A percentile compares a stretch with the other conserved stretches of the same genome.
Conservation (phyloP, 352 stramenopile genomes). For the Elongisporangium undulatum region DNA sequence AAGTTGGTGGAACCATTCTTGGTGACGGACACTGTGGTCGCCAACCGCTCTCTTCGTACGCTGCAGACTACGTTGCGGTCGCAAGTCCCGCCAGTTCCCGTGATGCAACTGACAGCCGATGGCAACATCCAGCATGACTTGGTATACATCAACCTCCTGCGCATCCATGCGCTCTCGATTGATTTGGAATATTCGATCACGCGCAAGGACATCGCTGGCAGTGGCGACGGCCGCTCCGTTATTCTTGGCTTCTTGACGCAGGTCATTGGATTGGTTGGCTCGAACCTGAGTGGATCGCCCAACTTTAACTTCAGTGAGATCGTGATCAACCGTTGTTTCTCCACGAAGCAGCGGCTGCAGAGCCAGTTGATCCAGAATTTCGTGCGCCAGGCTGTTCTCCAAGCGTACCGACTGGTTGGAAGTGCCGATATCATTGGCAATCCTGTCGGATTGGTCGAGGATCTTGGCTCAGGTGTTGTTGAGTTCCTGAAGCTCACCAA, state of each 20-base stretch:
- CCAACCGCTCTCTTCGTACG: slow-evolving; percentile 48
- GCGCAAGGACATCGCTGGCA: slow-evolving; percentile 75
- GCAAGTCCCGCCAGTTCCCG: slow-evolving; percentile 56
- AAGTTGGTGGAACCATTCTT: slow-evolving; percentile 80
- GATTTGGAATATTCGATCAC: slow-evolving; percentile 85
- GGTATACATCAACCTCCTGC: slow-evolving; percentile 80
- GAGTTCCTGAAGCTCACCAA: slow-evolving; percentile 90
- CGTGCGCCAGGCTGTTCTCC: slow-evolving; percentile 74
- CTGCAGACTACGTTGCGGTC: slow-evolving; percentile 56
- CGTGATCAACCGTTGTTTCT: slow-evolving; percentile 79
- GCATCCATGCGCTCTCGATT: slow-evolving; percentile 64
- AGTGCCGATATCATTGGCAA: slow-evolving; percentile 87
- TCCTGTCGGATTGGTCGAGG: slow-evolving; percentile 82
- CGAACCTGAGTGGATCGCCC: slow-evolving; percentile 79
- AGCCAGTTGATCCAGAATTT: slow-evolving; percentile 83
- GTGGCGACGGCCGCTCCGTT: slow-evolving; percentile 58
- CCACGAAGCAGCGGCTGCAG: slow-evolving; percentile 72
- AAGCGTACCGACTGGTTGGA: slow-evolving; percentile 79
- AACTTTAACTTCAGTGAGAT: slow-evolving; percentile 85
- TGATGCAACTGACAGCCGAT: slow-evolving; percentile 46
- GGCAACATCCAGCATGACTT: slow-evolving; percentile 72
- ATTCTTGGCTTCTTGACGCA: slow-evolving; percentile 79
- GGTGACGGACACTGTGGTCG: slow-evolving; percentile 59
- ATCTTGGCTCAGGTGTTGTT: slow-evolving; percentile 80
- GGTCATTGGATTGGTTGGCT: slow-evolving; percentile 77